A percentile compares a stretch with the other conserved stretches of the same genome.
Evolutionary conservation across 371 early-diverging fungal genomes (phyloP).

Genomic region (Enterocytospora artemiae): DNA sequence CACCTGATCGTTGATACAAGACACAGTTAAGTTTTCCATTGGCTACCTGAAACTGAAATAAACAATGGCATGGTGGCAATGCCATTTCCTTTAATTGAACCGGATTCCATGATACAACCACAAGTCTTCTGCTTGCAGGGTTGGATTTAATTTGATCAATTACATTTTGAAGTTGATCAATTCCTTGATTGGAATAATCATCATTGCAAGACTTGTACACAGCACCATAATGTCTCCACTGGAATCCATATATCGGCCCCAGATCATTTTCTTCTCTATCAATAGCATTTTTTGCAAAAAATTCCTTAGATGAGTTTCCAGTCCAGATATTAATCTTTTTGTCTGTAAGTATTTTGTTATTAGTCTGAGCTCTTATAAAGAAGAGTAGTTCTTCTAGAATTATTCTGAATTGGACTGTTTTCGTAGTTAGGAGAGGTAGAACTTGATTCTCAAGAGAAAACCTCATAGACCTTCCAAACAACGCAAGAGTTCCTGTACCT

Average conservation of each 20-base stretch:
- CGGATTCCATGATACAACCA: slow-evolving; percentile 96
- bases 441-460: slow-evolving; percentile 68
- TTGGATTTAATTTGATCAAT: slow-evolving; percentile 67
- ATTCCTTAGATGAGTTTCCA: slow-evolving; percentile 81
- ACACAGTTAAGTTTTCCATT: slow-evolving; percentile 68
- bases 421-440: slow-evolving; percentile 89
- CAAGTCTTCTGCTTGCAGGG: slow-evolving; percentile 79
- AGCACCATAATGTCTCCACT: slow-evolving; percentile 98
- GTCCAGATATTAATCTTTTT: slow-evolving; percentile 91
- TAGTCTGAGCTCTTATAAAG: slow-evolving; percentile 84
- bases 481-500: slow-evolving; percentile 79
- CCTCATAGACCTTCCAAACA: slow-evolving; percentile 82
- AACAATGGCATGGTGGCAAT: slow-evolving; percentile 82
- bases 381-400: slow-evolving; percentile 90
- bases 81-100: slow-evolving; percentile 70
- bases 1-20: slow-evolving; percentile 91
- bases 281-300: slow-evolving; percentile 72
- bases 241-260: slow-evolving; percentile 97
- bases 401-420: slow-evolving; percentile 76
- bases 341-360: slow-evolving; percentile 67
- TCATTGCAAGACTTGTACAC: slow-evolving; percentile 71
- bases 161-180: slow-evolving; percentile 82
- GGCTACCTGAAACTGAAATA: slow-evolving; percentile 80
- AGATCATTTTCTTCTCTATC: slow-evolving; percentile 74
- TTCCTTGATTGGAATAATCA: slow-evolving; percentile 79